Percentiles rank a stretch among this genome's conserved stretches.
phyloP scores from a whole-genome alignment of 2,329 filamentous ascomycete species.

The Stagonosporopsis tanaceti region DNA sequence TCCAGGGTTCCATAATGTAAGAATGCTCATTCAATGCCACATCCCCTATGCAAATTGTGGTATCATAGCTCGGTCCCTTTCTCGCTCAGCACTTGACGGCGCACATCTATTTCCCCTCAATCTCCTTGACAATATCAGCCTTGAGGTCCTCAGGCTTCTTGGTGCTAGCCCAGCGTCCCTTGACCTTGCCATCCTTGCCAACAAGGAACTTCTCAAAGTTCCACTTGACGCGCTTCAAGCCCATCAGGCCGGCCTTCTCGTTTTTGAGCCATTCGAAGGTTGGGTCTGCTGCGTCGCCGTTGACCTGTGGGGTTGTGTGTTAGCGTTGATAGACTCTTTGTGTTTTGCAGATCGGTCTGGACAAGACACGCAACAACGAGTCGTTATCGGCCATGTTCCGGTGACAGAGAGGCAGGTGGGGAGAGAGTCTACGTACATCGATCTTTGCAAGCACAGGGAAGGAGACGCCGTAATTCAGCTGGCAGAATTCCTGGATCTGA shows the following conservation, averaged over 20 bases:
- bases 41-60: slow-evolving; percentile 17
- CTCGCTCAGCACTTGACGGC: background rate
- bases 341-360: background rate
- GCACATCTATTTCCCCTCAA: slow-evolving; percentile 47
- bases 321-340: background rate
- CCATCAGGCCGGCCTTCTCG: slow-evolving; percentile 81
- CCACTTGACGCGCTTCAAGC: slow-evolving; percentile 94
- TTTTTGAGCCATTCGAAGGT: slow-evolving; percentile 78
- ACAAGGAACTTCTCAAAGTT: slow-evolving; percentile 99
- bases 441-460: slow-evolving; percentile 94
- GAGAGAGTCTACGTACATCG: slow-evolving; percentile 64
- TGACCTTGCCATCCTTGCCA: slow-evolving; percentile 83
- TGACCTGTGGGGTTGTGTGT: slow-evolving; percentile 52
- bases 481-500: slow-evolving; percentile 76
- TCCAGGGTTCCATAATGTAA: background rate
- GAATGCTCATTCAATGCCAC: background rate
- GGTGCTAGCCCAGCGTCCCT: slow-evolving; percentile 84
- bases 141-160: slow-evolving; percentile 86
- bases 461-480: slow-evolving; percentile 90
- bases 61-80: slow-evolving; percentile 11
- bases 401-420: too few species aligned
- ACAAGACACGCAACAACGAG: too few species aligned
- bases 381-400: too few species aligned
- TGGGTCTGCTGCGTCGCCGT: slow-evolving; percentile 81
- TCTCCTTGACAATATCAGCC: slow-evolving; percentile 76